Conservation (phyloP, 148 eudicot species). For the Amaranthus palmeri region DNA sequence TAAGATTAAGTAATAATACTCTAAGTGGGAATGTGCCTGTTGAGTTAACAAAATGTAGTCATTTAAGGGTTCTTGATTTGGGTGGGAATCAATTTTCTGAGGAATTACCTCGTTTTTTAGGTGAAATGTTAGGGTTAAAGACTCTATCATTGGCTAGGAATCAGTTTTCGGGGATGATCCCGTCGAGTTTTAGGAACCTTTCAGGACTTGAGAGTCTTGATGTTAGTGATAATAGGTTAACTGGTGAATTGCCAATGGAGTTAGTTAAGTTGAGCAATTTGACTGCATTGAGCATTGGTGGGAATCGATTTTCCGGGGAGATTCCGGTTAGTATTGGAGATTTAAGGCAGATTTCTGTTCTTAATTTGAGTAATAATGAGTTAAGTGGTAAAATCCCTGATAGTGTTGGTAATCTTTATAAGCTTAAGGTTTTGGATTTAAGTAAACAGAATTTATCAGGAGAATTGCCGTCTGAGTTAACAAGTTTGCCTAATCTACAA, state of each 20-base stretch:
- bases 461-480: slow-evolving; percentile 57
- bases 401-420: slow-evolving; percentile 49
- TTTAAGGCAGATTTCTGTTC: slow-evolving; percentile 33
- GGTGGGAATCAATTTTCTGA: slow-evolving; percentile 54
- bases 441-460: slow-evolving; percentile 63
- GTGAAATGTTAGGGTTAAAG: slow-evolving; percentile 39
- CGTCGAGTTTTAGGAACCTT: slow-evolving; percentile 37
- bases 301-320: slow-evolving; percentile 49
- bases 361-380: slow-evolving; percentile 65
- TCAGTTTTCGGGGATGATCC: slow-evolving; percentile 41
- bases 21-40: slow-evolving; percentile 51
- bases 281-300: slow-evolving; percentile 45
- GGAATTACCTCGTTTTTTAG: slow-evolving; percentile 43
- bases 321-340: slow-evolving; percentile 40
- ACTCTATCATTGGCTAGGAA: slow-evolving; percentile 55
- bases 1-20: slow-evolving; percentile 60
- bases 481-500: slow-evolving; percentile 66
- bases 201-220: slow-evolving; percentile 33
- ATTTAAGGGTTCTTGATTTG: slow-evolving; percentile 52
- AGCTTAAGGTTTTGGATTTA: slow-evolving; percentile 67
- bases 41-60: slow-evolving; percentile 36
- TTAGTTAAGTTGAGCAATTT: slow-evolving; percentile 44
- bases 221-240: slow-evolving; percentile 43
- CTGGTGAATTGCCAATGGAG: slow-evolving; percentile 46
- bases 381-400: slow-evolving; percentile 55